Percentiles rank a stretch among this genome's conserved stretches.
phyloP scores from a whole-genome alignment of 768 basidiomycete species.

The Suillus decipiens region DNA sequence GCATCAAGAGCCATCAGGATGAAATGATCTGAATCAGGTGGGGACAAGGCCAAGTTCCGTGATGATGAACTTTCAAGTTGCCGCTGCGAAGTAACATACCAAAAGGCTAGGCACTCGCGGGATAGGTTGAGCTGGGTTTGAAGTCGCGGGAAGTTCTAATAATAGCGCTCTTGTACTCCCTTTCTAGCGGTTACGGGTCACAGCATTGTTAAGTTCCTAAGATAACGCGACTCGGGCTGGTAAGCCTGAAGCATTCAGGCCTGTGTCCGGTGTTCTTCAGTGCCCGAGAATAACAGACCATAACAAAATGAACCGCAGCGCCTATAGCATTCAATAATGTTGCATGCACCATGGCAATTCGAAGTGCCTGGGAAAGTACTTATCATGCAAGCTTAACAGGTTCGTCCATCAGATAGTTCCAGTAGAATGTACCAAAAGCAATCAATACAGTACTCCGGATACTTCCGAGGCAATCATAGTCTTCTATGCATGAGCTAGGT shows the following conservation, averaged over 20 bases:
- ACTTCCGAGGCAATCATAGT: too few species aligned
- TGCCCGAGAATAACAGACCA: not conserved
- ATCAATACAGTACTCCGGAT: not conserved
- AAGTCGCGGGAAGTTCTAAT: too few species aligned
- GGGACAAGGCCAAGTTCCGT: not conserved
- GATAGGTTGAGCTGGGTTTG: too few species aligned
- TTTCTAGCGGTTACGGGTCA: not conserved
- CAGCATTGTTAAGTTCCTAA: not conserved
- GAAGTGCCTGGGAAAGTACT: not conserved
- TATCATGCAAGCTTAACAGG: not conserved
- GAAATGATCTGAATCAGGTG: not conserved
- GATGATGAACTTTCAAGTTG: not conserved
- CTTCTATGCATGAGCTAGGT: too few species aligned
- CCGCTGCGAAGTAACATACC: not conserved
- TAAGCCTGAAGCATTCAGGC: not conserved
- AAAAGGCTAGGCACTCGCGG: too few species aligned
- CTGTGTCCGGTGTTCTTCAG: not conserved
- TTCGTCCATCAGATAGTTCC: not conserved
- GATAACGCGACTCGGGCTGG: not conserved
- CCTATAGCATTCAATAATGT: too few species aligned
- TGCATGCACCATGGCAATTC: not conserved
- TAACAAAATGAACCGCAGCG: not conserved
- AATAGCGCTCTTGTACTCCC: too few species aligned
- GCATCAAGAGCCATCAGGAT: not conserved
- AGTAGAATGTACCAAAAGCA: not conserved